Conservation (phyloP, 2,329 filamentous ascomycete species). For the Sporothrix dimorphospora region DNA sequence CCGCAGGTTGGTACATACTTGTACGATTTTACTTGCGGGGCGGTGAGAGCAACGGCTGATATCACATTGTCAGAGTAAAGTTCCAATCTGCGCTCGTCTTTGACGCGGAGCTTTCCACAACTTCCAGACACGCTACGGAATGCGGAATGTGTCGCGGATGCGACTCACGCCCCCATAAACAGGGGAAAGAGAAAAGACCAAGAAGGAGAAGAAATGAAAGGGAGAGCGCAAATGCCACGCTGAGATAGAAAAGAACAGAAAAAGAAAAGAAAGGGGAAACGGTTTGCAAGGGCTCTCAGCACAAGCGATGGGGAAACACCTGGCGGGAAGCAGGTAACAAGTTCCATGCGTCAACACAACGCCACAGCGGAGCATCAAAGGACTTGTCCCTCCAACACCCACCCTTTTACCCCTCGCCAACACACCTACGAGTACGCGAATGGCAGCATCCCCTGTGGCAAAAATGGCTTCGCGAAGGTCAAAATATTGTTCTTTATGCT, state of each 20-base stretch:
- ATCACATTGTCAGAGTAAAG: not conserved
- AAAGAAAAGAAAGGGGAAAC: not conserved
- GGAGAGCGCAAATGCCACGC: not conserved
- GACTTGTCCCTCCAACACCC: not conserved
- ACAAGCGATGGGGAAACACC: slow-evolving; percentile 5
- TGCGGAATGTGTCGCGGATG: not conserved
- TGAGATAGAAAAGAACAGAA: not conserved
- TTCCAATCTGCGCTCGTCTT: not conserved
- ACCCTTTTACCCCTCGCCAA: slow-evolving; percentile 4
- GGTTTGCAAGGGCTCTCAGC: not conserved
- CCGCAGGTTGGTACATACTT: not conserved
- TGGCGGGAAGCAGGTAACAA: slow-evolving; percentile 6
- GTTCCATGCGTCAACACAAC: slow-evolving; percentile 18
- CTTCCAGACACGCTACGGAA: not conserved
- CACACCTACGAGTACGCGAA: not conserved
- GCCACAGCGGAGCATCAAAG: not conserved
- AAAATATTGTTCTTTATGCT: no score
- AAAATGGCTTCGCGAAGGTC: not conserved
- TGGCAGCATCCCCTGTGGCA: not conserved
- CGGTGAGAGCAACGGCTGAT: not conserved
- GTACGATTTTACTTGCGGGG: not conserved
- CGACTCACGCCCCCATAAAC: not conserved
- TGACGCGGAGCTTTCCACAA: no score
- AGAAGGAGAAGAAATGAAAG: not conserved
- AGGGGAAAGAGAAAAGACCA: not conserved